Evolutionary conservation across 1,284 basidiomycete species (phyloP).

Genomic region (Albatrellus sp.): DNA sequence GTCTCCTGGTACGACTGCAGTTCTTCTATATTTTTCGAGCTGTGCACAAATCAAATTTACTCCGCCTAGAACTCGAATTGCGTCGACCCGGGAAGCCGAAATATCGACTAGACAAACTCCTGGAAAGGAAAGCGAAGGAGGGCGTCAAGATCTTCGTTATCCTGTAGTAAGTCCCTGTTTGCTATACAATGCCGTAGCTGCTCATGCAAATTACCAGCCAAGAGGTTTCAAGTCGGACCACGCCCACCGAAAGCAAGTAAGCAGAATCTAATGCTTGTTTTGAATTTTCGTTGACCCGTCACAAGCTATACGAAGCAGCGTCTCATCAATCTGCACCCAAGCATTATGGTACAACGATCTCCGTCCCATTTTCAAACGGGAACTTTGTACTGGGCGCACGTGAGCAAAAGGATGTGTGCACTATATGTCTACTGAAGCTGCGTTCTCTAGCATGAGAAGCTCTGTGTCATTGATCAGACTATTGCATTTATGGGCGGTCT

Average conservation of each 20-base stretch:
- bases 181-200: neutral
- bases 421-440: slow-evolving; percentile 6
- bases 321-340: slow-evolving; percentile 79
- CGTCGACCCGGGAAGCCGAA: slow-evolving; percentile 75
- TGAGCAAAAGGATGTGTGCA: slow-evolving; percentile 24
- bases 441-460: slow-evolving; percentile 77
- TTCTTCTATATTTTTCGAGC: neutral
- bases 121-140: slow-evolving; percentile 89
- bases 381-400: slow-evolving; percentile 97
- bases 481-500: slow-evolving; percentile 98
- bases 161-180: slow-evolving; percentile 54
- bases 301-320: slow-evolving; percentile 80
- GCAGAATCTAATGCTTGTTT: slow-evolving; percentile 14
- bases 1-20: slow-evolving; percentile 49
- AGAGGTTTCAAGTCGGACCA: slow-evolving; percentile 96
- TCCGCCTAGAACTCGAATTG: slow-evolving; percentile 60
- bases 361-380: slow-evolving; percentile 97
- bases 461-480: slow-evolving; percentile 95
- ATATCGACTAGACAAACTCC: slow-evolving; percentile 80
- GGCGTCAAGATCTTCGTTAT: slow-evolving; percentile 97
- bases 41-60: no score
- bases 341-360: slow-evolving; percentile 94
- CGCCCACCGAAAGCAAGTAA: slow-evolving; percentile 83
- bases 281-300: neutral
- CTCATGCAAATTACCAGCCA: slow-evolving; percentile 36